Percentiles rank a stretch among this genome's conserved stretches.
Conservation (phyloP, 768 basidiomycete species). For the Termitomyces heimii region DNA sequence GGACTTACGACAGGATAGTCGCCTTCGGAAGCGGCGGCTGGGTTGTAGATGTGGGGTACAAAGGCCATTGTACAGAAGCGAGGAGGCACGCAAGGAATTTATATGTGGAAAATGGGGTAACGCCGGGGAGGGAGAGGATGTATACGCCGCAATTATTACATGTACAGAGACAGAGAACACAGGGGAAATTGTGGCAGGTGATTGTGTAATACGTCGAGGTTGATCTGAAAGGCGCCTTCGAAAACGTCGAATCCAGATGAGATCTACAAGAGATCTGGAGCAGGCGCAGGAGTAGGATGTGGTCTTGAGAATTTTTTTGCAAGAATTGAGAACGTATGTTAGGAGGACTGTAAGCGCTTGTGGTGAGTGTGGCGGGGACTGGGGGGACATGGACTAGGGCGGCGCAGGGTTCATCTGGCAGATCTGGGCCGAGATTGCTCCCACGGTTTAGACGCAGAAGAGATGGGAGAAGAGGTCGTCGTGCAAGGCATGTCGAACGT, state of each 20-base stretch:
- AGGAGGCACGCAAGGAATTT: not conserved
- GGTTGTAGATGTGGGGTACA: not conserved
- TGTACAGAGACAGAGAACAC: constrained; percentile 14
- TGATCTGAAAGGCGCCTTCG: constrained; percentile 3
- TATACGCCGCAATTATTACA: constrained; percentile 12
- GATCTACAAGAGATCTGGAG: constrained; percentile 10
- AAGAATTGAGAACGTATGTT: not conserved
- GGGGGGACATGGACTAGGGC: not conserved
- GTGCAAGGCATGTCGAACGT: constrained; percentile 1
- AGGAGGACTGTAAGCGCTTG: not conserved
- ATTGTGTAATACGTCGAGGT: constrained; percentile 8
- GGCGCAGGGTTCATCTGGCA: constrained; percentile 8
- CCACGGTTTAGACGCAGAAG: constrained; percentile 31
- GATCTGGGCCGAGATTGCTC: constrained; percentile 10
- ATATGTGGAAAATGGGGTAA: not conserved
- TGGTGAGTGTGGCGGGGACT: not conserved
- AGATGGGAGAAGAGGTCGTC: constrained; percentile 1
- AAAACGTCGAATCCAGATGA: constrained; percentile 18
- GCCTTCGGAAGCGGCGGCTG: not conserved
- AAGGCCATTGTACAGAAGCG: not conserved
- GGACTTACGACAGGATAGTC: not conserved
- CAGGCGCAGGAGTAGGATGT: not conserved
- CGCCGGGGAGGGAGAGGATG: not conserved
- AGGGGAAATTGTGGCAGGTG: constrained; percentile 12
- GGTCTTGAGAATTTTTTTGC: not conserved